Base-by-base conservation (phyloP, 2,329 filamentous ascomycete genomes). In the Pestalotiopsis sp. region DNA sequence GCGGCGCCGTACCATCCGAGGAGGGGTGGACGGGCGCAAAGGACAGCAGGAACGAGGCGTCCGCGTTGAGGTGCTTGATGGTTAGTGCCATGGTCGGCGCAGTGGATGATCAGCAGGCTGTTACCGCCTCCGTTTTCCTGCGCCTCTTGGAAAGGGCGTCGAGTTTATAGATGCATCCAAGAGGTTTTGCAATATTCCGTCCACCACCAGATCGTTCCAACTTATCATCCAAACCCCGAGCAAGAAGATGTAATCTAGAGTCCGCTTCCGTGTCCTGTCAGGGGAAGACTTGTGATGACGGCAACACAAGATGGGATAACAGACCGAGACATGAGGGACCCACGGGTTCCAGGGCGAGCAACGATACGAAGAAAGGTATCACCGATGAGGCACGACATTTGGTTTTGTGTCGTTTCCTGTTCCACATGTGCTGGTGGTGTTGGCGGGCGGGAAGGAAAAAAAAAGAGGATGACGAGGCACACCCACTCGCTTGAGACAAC, bases 1-100 rank as follows among this genome's bases (percentile, higher is more conserved):
- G 79, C 64, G 75, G 64, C 62, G 75, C 66, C 26, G 68, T 30
- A 66, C 72, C 68, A 44, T 66, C 52, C 14, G 52, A 9, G 20
- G 24, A 44, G 44, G 40, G 13, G 13, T 17, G 4, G 14, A 66
- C 20, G 39, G 88, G 87, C 67, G 85, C 81, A 73, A 92, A 90
- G 35, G 86, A 86, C 58, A 92, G 81, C 44, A 91, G 83, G 75
- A 92, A 91, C 3, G 88, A 89, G 44, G 88, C 84, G 75, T 91
- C 89, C 64, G 83, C 84, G 75, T 91, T 91, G 66, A 92, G 82
- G 68, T 89, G 86, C 77, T 88, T 87, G 70, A 92, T 80, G 2
- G 85, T 86, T 72, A 92, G 78, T 44, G 90, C 85, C 89, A 92
- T 92, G 73, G 56, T 69, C 30, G 20, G 22, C 30, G 30, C 30